These are phyloP conservation scores for Prunus mongolica DNA, from an alignment of 306 rosid species.

Conservation along the genomic window DNA sequence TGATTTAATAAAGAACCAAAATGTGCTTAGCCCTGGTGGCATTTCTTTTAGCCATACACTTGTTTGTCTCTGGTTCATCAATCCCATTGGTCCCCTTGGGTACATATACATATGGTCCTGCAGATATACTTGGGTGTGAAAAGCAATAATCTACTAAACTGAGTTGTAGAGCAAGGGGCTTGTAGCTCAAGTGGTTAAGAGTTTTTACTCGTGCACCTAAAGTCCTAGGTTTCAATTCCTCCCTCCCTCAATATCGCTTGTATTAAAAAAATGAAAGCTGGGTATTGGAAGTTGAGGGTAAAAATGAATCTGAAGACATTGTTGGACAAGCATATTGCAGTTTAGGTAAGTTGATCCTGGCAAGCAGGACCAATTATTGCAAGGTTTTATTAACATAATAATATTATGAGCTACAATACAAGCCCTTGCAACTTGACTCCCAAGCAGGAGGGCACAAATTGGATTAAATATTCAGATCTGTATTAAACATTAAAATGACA, in stretches of 20 bases:
- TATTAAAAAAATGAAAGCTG: too few species aligned
- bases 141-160: background rate
- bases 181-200: too few species aligned
- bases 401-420: background rate
- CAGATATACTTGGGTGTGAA: conserved; percentile 7
- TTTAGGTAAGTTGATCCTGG: background rate
- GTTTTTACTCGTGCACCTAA: too few species aligned
- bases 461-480: background rate
- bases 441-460: background rate
- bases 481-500: conserved; percentile 6
- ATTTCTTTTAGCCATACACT: conserved; percentile 41
- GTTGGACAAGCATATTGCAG: background rate
- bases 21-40: conserved; percentile 43
- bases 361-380: background rate
- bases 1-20: conserved; percentile 9
- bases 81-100: conserved; percentile 19
- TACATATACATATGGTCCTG: background rate
- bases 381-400: background rate
- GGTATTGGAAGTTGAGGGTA: background rate
- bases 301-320: background rate
- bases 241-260: too few species aligned
- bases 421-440: background rate
- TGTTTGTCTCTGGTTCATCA: conserved; percentile 24
- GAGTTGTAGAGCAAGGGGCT: too few species aligned
- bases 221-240: too few species aligned